phyloP scores from a whole-genome alignment of 176 grass and related monocot genomes.

The Oryza glumipatula region DNA sequence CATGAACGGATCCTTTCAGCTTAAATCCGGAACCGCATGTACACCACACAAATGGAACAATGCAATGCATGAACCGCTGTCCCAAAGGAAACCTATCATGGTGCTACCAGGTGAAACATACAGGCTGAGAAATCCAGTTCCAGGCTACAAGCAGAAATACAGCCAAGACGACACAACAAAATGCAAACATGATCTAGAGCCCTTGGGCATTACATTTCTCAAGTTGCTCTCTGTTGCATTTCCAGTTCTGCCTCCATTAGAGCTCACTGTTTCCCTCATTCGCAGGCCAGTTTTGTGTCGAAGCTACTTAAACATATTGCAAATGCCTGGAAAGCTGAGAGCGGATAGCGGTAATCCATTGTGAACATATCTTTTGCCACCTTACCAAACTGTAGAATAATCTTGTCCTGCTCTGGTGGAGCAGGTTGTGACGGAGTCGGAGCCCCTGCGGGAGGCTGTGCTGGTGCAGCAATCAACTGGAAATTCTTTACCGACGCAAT shows the following conservation, averaged over 20 bases:
- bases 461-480: conserved; percentile 68
- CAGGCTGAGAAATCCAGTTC: conserved; percentile 29
- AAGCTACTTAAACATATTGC: conserved; percentile 97
- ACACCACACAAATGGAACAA: conserved; percentile 9
- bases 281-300: conserved; percentile 96
- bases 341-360: conserved; percentile 94
- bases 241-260: neutral
- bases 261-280: conserved; percentile 41
- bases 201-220: conserved; percentile 35
- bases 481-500: conserved; percentile 98
- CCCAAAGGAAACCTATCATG: conserved; percentile 22
- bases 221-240: conserved; percentile 15
- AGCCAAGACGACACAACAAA: conserved; percentile 30
- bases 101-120: conserved; percentile 26
- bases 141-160: conserved; percentile 50
- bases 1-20: conserved; percentile 7
- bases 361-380: conserved; percentile 98
- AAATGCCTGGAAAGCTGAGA: conserved; percentile 93
- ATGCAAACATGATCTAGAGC: conserved; percentile 33
- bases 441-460: conserved; percentile 44
- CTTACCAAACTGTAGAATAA: conserved; percentile 95
- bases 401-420: conserved; percentile 67
- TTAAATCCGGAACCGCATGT: conserved; percentile 17
- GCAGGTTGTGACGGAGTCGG: conserved; percentile 48
- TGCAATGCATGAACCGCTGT: conserved; percentile 4